Evolutionary conservation across 1,139 yeast species (phyloP).

Genomic region (Pichia inconspicua): DNA sequence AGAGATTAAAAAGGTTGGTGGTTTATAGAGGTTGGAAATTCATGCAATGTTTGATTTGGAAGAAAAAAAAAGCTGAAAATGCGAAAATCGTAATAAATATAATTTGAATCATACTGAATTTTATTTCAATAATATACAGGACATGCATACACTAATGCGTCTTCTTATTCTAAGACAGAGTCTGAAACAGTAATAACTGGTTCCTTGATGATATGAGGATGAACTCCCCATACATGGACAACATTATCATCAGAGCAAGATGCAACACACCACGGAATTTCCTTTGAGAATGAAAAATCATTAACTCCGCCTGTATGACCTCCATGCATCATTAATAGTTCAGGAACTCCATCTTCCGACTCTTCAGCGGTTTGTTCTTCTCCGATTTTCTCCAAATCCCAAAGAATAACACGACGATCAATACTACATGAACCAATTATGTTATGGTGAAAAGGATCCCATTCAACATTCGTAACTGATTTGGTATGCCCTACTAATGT

Average conservation of each 20-base stretch:
- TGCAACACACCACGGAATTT: conserved; percentile 65
- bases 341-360: conserved; percentile 77
- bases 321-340: conserved; percentile 77
- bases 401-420: conserved; percentile 62
- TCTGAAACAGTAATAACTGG: conserved; percentile 17
- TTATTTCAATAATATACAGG: too few species aligned
- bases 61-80: background rate
- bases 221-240: conserved; percentile 67
- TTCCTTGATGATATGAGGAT: background rate
- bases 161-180: conserved; percentile 1
- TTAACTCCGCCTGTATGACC: conserved; percentile 75
- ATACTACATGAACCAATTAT: conserved; percentile 65
- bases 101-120: too few species aligned
- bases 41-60: too few species aligned
- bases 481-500: conserved; percentile 74
- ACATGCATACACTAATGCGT: background rate
- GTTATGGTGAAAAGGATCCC: conserved; percentile 66
- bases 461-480: conserved; percentile 59
- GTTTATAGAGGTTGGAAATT: too few species aligned
- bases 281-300: conserved; percentile 64
- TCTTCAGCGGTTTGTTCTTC: conserved; percentile 75
- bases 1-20: too few species aligned
- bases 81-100: background rate
- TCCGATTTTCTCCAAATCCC: conserved; percentile 70
- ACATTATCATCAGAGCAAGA: conserved; percentile 72